phyloP scores from a whole-genome alignment of 305 asterid species.

The Solanum hybrid region DNA sequence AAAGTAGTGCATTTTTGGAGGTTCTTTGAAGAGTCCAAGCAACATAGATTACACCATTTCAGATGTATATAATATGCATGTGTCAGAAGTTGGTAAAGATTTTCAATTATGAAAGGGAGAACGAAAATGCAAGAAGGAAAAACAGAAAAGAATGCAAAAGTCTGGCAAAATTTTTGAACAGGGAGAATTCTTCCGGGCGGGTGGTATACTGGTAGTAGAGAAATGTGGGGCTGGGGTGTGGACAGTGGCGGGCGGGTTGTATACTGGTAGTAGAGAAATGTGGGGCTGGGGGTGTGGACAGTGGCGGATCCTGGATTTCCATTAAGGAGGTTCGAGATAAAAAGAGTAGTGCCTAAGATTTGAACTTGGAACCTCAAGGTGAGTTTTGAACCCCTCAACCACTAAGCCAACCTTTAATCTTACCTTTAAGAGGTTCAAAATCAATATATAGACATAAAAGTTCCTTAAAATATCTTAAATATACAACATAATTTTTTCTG shows the following conservation, averaged over 20 bases:
- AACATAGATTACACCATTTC: neutral
- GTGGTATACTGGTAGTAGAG: neutral
- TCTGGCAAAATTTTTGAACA: neutral
- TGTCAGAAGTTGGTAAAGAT: neutral
- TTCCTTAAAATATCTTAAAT: neutral
- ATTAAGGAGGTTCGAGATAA: neutral
- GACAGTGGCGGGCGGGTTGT: neutral
- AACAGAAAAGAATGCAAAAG: neutral
- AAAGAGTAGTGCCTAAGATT: neutral
- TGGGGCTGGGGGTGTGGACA: no score
- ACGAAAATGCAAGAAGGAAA: neutral
- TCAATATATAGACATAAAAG: no score
- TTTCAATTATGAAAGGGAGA: neutral
- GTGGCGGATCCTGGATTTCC: neutral
- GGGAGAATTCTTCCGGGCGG: neutral
- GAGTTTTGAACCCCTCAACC: neutral
- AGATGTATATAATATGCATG: neutral
- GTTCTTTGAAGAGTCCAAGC: neutral
- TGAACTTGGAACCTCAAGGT: neutral
- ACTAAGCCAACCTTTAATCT: neutral
- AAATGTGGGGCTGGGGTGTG: neutral
- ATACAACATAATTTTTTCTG: no score
- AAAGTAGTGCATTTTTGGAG: neutral
- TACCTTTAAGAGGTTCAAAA: neutral
- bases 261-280: no score